A percentile compares a stretch with the other conserved stretches of the same genome.
These are phyloP conservation scores for Ogataea henricii DNA, from an alignment of 805 yeast genomes.

Conservation along the genomic window DNA sequence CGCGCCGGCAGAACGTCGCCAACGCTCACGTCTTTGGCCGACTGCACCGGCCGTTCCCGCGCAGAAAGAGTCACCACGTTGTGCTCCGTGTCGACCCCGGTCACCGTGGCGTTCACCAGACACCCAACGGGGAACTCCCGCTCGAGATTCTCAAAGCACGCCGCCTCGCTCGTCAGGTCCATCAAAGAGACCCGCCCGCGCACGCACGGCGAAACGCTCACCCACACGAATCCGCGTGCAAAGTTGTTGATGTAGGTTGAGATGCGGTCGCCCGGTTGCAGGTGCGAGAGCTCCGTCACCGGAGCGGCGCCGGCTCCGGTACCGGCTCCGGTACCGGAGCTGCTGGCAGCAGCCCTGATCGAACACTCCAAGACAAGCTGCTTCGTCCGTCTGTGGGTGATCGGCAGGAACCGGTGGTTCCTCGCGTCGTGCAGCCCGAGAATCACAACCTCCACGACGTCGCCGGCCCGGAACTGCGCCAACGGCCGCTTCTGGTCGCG, in stretches of 20 bases:
- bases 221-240: slow-evolving; percentile 63
- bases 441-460: slow-evolving; percentile 59
- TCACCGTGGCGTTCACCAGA: slow-evolving; percentile 61
- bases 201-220: slow-evolving; percentile 65
- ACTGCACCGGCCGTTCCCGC: slow-evolving; percentile 42
- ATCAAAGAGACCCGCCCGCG: slow-evolving; percentile 67
- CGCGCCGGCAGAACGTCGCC: slow-evolving; percentile 64
- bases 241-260: slow-evolving; percentile 67
- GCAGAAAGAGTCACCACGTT: slow-evolving; percentile 52
- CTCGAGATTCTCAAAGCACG: slow-evolving; percentile 49
- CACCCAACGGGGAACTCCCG: slow-evolving; percentile 70
- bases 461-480: slow-evolving; percentile 57
- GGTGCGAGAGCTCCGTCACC: slow-evolving; percentile 20
- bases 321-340: background rate
- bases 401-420: slow-evolving; percentile 65
- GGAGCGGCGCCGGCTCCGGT: background rate
- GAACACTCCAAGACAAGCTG: slow-evolving; percentile 66
- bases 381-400: slow-evolving; percentile 58
- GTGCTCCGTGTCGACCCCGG: slow-evolving; percentile 54
- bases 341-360: slow-evolving; percentile 46
- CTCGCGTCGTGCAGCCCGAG: slow-evolving; percentile 78
- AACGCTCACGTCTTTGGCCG: slow-evolving; percentile 51
- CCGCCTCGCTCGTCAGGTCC: slow-evolving; percentile 60
- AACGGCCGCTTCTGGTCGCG: slow-evolving; percentile 61
- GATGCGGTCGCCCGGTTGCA: slow-evolving; percentile 51